Evolutionary conservation across 139 green algal genomes (phyloP), one percentile per base, ranked within the genome.

Genomic region (Coelastrella sp.): DNA sequence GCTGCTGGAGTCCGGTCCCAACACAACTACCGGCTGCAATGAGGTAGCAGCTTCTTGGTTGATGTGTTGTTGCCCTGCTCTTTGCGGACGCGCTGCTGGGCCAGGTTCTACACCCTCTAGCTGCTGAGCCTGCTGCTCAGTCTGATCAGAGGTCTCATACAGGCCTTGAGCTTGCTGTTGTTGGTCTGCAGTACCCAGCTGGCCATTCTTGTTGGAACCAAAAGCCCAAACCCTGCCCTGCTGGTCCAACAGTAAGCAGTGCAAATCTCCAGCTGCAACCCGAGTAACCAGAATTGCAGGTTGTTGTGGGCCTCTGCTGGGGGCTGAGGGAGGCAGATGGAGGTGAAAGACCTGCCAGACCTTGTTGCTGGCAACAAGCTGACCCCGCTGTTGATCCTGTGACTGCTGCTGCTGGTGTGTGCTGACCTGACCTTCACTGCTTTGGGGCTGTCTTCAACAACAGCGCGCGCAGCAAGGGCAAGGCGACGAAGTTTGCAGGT

Each of bases 141-240:
- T n/a, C n/a, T n/a, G 32, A 47, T 47, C 32, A 54, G 73, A 22
- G 17, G 73, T 32, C 8, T 0, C 73, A 54, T 47, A 1, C 32
- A 47, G 32, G 32, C 32, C 32, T 47, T 47, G 32, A 47, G 32
- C 32, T 47, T 47, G 73, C 73, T 78, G 75, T 5, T 10, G 47
- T 58, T 56, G 57, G 32, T 17, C 19, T 76, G 32, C 5, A 7
- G 23, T 17, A 7, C 83, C 68, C 5, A 88, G 47, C 83, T 88
- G 83, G 32, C 83, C 83, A 81, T 88, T 59, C 19, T 68, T 59
- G 54, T 88, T 88, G 13, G n/a, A 80, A 17, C 83, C 83, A 11
- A 80, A 23, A 0, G 66, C 83, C 83, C 83, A 88, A 3, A 88
- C 83, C n/a, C 68, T 56, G 83, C 83, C 83, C 4, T 20, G 20